Percentiles rank a stretch among this genome's conserved stretches.
phyloP scores from a whole-genome alignment of 1,284 basidiomycete species.

The Cystobasidium pallidum region DNA sequence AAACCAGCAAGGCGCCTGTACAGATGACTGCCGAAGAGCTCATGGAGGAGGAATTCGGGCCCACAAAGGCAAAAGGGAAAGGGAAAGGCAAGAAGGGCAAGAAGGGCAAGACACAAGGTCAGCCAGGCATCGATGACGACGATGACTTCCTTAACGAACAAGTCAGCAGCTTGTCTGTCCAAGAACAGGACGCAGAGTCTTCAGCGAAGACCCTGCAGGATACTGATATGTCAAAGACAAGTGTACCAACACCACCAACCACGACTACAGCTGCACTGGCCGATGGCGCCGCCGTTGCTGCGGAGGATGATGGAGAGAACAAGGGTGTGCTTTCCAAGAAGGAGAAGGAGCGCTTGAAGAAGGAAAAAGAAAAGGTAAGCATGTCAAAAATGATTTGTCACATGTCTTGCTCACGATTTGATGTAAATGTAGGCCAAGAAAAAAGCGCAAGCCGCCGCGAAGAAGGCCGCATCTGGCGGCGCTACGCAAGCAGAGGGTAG shows the following conservation, averaged over 20 bases:
- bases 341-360: slow-evolving; percentile 91
- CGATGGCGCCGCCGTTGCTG: slow-evolving; percentile 58
- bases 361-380: slow-evolving; percentile 84
- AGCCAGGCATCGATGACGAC: slow-evolving; percentile 40
- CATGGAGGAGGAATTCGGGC: slow-evolving; percentile 70
- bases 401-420: neutral
- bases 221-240: slow-evolving; percentile 11
- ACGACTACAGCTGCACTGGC: slow-evolving; percentile 53
- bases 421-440: slow-evolving; percentile 76
- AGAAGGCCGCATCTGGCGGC: slow-evolving; percentile 64
- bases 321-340: slow-evolving; percentile 75
- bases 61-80: slow-evolving; percentile 65
- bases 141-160: slow-evolving; percentile 44
- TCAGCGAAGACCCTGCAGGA: neutral
- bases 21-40: slow-evolving; percentile 67
- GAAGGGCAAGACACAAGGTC: slow-evolving; percentile 59
- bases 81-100: slow-evolving; percentile 62
- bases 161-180: slow-evolving; percentile 49
- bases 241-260: slow-evolving; percentile 6
- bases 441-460: slow-evolving; percentile 86
- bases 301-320: slow-evolving; percentile 59
- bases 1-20: slow-evolving; percentile 60
- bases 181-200: slow-evolving; percentile 18
- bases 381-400: no score
- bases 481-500: slow-evolving; percentile 46